Conservation (phyloP, 1,139 yeast species). For the Diutina ranongensis region DNA sequence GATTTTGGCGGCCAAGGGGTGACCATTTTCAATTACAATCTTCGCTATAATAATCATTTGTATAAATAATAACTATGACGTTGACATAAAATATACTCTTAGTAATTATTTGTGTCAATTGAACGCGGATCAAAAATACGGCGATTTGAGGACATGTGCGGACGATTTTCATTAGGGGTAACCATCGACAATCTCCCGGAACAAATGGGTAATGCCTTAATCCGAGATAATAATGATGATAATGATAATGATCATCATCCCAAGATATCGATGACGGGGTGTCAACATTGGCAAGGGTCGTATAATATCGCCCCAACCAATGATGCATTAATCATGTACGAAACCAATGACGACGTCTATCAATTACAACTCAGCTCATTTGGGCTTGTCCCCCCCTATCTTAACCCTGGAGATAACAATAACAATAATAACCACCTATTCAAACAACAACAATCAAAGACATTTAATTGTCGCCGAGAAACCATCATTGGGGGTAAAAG, state of each 20-base stretch:
- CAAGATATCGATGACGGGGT: too few relatives aligned
- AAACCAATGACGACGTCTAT: neutral
- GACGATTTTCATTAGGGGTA: neutral
- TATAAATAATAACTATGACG: too few relatives aligned
- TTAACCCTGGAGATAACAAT: neutral
- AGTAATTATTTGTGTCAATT: too few relatives aligned
- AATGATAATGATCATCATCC: neutral
- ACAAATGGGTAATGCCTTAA: neutral
- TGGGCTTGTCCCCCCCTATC: neutral
- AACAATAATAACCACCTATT: neutral
- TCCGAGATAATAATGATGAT: neutral
- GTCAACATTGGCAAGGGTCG: neutral
- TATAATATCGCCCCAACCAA: constrained; percentile 3
- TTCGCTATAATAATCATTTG: too few relatives aligned
- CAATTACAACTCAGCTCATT: neutral
- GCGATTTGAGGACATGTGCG: too few relatives aligned
- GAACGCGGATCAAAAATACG: too few relatives aligned
- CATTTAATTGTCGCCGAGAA: constrained; percentile 58
- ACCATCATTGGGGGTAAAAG: constrained; percentile 30
- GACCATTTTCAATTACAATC: neutral
- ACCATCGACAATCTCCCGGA: neutral
- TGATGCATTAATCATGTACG: neutral
- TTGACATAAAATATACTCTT: too few relatives aligned
- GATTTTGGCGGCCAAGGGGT: neutral
- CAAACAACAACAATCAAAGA: neutral